These are phyloP conservation scores for Gossypium anomalum DNA, from an alignment of 345 rosid genomes.

Conservation along the genomic window DNA sequence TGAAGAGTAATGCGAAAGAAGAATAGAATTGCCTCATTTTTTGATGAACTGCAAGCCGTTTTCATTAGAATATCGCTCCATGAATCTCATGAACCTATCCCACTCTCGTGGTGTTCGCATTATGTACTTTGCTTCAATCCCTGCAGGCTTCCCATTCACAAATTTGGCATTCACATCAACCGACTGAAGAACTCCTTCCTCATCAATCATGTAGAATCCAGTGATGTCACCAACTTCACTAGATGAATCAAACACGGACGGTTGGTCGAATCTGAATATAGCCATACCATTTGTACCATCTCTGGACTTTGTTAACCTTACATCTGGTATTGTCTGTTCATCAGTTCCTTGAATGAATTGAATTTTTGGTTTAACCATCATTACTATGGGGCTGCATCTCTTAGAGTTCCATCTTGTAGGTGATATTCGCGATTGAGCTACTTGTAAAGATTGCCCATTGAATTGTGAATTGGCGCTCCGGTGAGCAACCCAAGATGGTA, in stretches of 20 bases:
- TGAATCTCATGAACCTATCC: conserved; percentile 98
- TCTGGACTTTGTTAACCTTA: conserved; percentile 77
- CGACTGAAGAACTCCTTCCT: conserved; percentile 89
- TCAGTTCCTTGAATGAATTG: conserved; percentile 95
- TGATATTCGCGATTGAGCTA: conserved; percentile 17
- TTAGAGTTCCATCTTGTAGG: conserved; percentile 21
- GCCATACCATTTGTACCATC: conserved; percentile 89
- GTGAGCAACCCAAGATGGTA: conserved; percentile 34
- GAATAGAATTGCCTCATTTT: conserved; percentile 43
- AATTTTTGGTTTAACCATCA: conserved; percentile 72
- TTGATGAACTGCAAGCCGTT: conserved; percentile 85
- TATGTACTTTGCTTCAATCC: conserved; percentile 75
- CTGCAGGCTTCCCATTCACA: conserved; percentile 81
- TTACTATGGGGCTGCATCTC: conserved; percentile 25
- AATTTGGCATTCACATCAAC: conserved; percentile 92
- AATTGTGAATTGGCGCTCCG: conserved; percentile 39
- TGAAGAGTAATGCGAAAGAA: conserved; percentile 17
- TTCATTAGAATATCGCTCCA: conserved; percentile 85
- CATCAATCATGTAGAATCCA: conserved; percentile 92
- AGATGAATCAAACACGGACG: conserved; percentile 82
- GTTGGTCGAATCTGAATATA: conserved; percentile 70
- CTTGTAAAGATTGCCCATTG: conserved; percentile 39
- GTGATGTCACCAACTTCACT: conserved; percentile 92
- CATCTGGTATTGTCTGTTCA: conserved; percentile 79
- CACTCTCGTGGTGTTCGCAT: conserved; percentile 83